Percentiles rank a stretch among this genome's conserved stretches.
phyloP scores from a whole-genome alignment of 148 eudicot species.

The Arbutus unedo region DNA sequence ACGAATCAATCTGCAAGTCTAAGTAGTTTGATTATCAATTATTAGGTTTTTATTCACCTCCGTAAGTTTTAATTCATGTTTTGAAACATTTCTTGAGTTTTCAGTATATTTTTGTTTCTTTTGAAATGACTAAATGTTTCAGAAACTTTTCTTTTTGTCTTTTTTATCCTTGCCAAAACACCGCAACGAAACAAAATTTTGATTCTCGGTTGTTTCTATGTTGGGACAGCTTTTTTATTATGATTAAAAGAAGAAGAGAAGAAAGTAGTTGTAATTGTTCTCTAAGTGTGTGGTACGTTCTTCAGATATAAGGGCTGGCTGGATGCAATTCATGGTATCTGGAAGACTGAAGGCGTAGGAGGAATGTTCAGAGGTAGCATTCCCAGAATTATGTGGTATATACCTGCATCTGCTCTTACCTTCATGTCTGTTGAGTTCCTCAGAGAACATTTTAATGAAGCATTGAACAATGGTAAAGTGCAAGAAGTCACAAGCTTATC shows the following conservation, averaged over 20 bases:
- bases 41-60: not conserved
- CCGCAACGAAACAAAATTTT: not conserved
- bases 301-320: slow-evolving; percentile 84
- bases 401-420: slow-evolving; percentile 89
- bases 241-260: not conserved
- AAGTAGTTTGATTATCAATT: not conserved
- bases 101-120: not conserved
- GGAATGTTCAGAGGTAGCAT: slow-evolving; percentile 84
- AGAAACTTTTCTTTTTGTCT: not conserved
- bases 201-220: not conserved
- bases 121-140: not conserved
- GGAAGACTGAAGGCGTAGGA: slow-evolving; percentile 63
- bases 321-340: slow-evolving; percentile 61
- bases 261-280: too few species aligned
- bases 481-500: slow-evolving; percentile 46
- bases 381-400: slow-evolving; percentile 79
- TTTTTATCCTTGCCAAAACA: not conserved
- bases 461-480: slow-evolving; percentile 16
- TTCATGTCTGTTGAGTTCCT: slow-evolving; percentile 93
- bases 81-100: not conserved
- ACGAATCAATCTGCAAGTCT: not conserved
- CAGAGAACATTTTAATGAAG: slow-evolving; percentile 56
- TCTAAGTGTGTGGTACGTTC: not conserved
- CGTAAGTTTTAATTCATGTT: not conserved
- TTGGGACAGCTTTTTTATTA: not conserved